These are phyloP conservation scores for Spathaspora arborariae DNA, from an alignment of 805 yeast genomes.

Conservation along the genomic window DNA sequence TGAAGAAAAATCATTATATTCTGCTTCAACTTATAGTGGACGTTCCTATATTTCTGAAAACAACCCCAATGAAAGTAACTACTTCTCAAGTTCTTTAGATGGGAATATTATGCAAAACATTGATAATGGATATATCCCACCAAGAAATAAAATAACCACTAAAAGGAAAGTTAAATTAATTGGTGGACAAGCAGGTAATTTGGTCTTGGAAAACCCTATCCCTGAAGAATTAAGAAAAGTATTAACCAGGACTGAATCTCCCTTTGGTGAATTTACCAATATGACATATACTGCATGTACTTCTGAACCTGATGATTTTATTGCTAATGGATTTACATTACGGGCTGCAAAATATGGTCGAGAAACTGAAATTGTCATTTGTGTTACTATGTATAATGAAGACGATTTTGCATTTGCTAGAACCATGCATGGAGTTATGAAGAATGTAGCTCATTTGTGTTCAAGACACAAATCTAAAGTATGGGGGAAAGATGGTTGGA, in stretches of 20 bases:
- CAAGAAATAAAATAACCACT: conserved; percentile 63
- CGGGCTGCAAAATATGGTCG: conserved; percentile 84
- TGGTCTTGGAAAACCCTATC: conserved; percentile 89
- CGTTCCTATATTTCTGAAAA: conserved; percentile 23
- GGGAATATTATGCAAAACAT: conserved; percentile 45
- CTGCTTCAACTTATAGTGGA: conserved; percentile 33
- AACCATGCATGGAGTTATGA: conserved; percentile 92
- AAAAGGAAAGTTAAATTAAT: conserved; percentile 72
- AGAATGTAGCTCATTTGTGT: conserved; percentile 83
- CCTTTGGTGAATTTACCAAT: conserved; percentile 85
- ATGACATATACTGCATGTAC: conserved; percentile 99
- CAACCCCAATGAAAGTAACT: conserved; percentile 28
- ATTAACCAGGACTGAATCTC: conserved; percentile 73
- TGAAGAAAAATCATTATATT: conserved; percentile 32
- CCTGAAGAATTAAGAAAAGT: conserved; percentile 85
- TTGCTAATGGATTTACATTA: conserved; percentile 74
- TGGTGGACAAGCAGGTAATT: conserved; percentile 62
- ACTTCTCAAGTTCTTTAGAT: conserved; percentile 44
- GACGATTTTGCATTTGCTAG: conserved; percentile 86
- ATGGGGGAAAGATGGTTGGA: conserved; percentile 98
- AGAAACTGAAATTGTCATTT: conserved; percentile 86
- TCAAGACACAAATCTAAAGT: conserved; percentile 75
- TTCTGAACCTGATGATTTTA: conserved; percentile 83
- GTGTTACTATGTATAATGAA: conserved; percentile 97
- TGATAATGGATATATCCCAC: conserved; percentile 43